Evolutionary conservation across 2,329 filamentous ascomycete genomes (phyloP).

Genomic region (Hirsutella rhossiliensis): DNA sequence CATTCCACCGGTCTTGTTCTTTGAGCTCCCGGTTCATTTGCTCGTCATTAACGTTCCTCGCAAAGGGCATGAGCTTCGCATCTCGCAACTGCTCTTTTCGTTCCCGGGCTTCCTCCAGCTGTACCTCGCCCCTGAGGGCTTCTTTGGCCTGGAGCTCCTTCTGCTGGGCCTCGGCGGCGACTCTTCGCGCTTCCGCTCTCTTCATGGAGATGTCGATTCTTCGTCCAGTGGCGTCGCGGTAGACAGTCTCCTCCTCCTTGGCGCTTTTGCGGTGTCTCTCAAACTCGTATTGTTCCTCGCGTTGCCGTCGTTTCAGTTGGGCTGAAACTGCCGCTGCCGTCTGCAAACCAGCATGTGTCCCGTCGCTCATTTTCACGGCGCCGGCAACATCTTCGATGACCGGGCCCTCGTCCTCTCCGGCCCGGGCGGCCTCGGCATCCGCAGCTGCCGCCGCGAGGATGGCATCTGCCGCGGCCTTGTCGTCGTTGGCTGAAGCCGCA

Average conservation of each 20-base stretch:
- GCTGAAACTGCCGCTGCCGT: conserved; percentile 66
- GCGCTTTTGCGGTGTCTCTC: conserved; percentile 28
- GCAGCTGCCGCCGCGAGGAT: conserved; percentile 63
- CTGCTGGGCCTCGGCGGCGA: conserved; percentile 54
- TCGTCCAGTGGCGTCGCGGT: conserved; percentile 88
- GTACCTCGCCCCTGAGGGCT: conserved; percentile 74
- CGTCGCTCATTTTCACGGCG: conserved; percentile 67
- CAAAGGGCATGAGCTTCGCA: conserved; percentile 70
- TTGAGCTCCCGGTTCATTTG: conserved; percentile 77
- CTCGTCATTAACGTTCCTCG: conserved; percentile 70
- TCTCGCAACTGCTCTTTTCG: conserved; percentile 61
- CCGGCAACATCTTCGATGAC: conserved; percentile 31
- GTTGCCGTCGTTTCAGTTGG: conserved; percentile 53
- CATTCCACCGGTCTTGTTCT: conserved; percentile 74
- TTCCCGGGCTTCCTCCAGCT: conserved; percentile 54
- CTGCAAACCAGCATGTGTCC: conserved; percentile 78
- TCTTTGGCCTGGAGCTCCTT: conserved; percentile 56
- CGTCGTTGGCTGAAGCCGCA: conserved; percentile 14
- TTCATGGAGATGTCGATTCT: conserved; percentile 89
- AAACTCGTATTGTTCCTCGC: conserved; percentile 46
- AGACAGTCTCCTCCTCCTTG: conserved; percentile 69
- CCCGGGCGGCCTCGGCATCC: conserved; percentile 43
- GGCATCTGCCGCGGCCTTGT: conserved; percentile 54
- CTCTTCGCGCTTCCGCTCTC: conserved; percentile 68
- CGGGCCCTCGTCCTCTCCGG: conserved; percentile 37